These are phyloP conservation scores for Aaosphaeria pasadenensis DNA, from an alignment of 2,329 filamentous ascomycete species.

Conservation along the genomic window DNA sequence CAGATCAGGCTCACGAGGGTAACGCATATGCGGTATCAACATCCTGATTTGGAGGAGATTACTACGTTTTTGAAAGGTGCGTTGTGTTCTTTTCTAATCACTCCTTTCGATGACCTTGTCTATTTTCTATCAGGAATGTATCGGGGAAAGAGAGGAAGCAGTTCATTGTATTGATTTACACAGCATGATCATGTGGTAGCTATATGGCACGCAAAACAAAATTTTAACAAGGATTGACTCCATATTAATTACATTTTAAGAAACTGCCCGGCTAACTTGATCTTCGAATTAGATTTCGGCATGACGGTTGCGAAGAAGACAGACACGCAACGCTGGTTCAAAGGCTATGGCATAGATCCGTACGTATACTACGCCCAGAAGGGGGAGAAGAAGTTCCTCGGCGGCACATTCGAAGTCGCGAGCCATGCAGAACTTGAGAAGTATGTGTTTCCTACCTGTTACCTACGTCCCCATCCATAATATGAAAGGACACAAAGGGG, in stretches of 20 bases:
- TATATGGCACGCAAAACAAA: too few species aligned
- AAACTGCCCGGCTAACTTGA: not conserved
- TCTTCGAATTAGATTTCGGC: slow-evolving; percentile 24
- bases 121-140: slow-evolving; percentile 15
- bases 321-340: slow-evolving; percentile 50
- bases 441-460: slow-evolving; percentile 1
- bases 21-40: slow-evolving; percentile 54
- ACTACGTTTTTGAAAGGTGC: slow-evolving; percentile 38
- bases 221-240: too few species aligned
- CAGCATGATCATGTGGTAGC: too few species aligned
- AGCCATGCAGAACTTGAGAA: slow-evolving; percentile 54
- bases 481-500: not conserved
- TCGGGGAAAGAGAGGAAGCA: not conserved
- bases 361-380: slow-evolving; percentile 57
- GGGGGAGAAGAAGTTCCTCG: slow-evolving; percentile 53
- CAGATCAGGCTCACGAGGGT: slow-evolving; percentile 49
- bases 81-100: not conserved
- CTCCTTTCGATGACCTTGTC: not conserved
- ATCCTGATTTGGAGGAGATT: slow-evolving; percentile 49
- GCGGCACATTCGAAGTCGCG: slow-evolving; percentile 58
- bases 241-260: too few species aligned
- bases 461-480: not conserved
- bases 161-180: not conserved
- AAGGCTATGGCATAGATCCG: slow-evolving; percentile 60
- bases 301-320: slow-evolving; percentile 32